Evolutionary conservation across 1,284 basidiomycete genomes (phyloP).

Genomic region (Heterobasidion occidentale): DNA sequence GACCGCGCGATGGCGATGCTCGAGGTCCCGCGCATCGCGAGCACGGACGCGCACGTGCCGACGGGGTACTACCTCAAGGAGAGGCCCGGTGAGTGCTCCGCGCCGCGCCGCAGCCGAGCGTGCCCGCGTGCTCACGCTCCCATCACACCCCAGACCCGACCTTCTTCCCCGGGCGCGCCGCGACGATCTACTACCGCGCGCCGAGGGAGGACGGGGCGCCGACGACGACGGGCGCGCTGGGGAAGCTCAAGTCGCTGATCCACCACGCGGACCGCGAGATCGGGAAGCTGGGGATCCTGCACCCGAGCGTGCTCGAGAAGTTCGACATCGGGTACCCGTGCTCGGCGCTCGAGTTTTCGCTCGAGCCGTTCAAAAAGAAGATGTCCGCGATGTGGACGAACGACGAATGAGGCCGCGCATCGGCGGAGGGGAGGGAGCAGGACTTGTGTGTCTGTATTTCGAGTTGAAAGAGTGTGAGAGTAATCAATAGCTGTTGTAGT

Average conservation of each 20-base stretch:
- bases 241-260: conserved; percentile 11
- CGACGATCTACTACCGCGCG: conserved; percentile 82
- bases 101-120: neutral
- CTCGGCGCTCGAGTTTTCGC: conserved; percentile 88
- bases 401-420: conserved; percentile 7
- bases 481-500: neutral
- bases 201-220: conserved; percentile 24
- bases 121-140: neutral
- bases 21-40: conserved; percentile 76
- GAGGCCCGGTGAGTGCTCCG: conserved; percentile 53
- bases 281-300: conserved; percentile 83
- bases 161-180: conserved; percentile 93
- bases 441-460: too few relatives aligned
- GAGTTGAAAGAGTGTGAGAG: neutral
- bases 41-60: conserved; percentile 43
- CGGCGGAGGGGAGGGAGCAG: neutral
- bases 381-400: conserved; percentile 20
- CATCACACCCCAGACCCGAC: conserved; percentile 61
- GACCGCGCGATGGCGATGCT: conserved; percentile 95
- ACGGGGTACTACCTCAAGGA: conserved; percentile 92
- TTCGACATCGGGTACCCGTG: conserved; percentile 96
- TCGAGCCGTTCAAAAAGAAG: conserved; percentile 86
- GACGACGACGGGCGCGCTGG: neutral
- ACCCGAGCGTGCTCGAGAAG: conserved; percentile 84
- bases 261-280: conserved; percentile 55